A percentile compares a stretch with the other conserved stretches of the same genome.
These are phyloP conservation scores for Lojkania enalia DNA, from an alignment of 2,329 filamentous ascomycete genomes.

Conservation along the genomic window DNA sequence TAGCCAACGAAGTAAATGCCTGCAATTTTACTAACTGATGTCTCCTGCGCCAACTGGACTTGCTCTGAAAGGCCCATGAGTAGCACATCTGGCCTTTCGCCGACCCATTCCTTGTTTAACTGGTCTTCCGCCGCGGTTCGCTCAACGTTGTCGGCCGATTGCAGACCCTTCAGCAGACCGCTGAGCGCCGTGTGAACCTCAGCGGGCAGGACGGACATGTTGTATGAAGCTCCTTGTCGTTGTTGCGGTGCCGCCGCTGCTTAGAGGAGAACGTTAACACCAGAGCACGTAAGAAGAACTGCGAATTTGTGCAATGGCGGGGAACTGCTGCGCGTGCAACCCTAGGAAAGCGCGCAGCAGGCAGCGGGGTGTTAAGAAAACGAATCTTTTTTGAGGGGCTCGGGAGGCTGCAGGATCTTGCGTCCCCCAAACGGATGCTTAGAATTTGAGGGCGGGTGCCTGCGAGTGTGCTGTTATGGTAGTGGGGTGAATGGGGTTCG, in stretches of 20 bases:
- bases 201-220: slow-evolving; percentile 82
- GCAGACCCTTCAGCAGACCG: slow-evolving; percentile 84
- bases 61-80: slow-evolving; percentile 95
- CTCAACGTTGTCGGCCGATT: slow-evolving; percentile 84
- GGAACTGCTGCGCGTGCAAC: slow-evolving; percentile 7
- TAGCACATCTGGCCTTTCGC: slow-evolving; percentile 78
- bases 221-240: slow-evolving; percentile 22
- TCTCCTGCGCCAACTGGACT: slow-evolving; percentile 75
- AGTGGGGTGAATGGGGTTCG: slow-evolving; percentile 18
- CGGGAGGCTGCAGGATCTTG: slow-evolving; percentile 14
- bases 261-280: slow-evolving; percentile 8
- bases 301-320: background rate
- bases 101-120: slow-evolving; percentile 87
- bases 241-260: slow-evolving; percentile 25
- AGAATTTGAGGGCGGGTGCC: background rate
- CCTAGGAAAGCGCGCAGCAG: background rate
- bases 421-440: background rate
- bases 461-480: slow-evolving; percentile 16
- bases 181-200: slow-evolving; percentile 83
- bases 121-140: slow-evolving; percentile 88
- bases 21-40: slow-evolving; percentile 62
- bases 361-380: background rate
- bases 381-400: background rate
- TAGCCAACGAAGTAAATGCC: background rate
- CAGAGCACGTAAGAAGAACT: no score